Percentiles rank a stretch among this genome's conserved stretches.
phyloP scores from a whole-genome alignment of 2,329 filamentous ascomycete genomes.

The Parastagonospora avenae region DNA sequence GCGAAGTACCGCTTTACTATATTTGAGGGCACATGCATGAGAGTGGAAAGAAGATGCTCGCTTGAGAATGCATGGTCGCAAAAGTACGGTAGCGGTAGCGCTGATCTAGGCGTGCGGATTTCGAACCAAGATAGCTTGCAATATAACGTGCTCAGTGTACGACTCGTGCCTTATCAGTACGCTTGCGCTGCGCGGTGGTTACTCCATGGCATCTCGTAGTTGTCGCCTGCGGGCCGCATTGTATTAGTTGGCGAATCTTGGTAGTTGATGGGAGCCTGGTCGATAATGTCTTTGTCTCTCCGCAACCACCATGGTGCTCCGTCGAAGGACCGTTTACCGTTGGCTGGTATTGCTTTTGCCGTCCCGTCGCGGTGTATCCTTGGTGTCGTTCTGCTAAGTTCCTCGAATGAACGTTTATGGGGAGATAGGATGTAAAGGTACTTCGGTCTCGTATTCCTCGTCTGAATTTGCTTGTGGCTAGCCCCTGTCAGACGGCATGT shows the following conservation, averaged over 20 bases:
- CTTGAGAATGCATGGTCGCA: conserved; percentile 14
- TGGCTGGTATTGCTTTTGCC: conserved; percentile 25
- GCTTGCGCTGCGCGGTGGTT: conserved; percentile 19
- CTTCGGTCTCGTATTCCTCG: conserved; percentile 9
- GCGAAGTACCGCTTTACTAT: conserved; percentile 15
- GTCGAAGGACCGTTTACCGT: conserved; percentile 9
- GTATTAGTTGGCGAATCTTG: conserved; percentile 12
- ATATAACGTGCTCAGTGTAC: conserved; percentile 25
- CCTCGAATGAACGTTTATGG: conserved; percentile 19
- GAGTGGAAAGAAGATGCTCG: conserved; percentile 8
- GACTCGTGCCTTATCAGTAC: conserved; percentile 37
- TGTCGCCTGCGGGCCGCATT: conserved; percentile 8
- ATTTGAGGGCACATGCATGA: conserved; percentile 17
- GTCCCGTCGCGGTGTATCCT: conserved; percentile 11
- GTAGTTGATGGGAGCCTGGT: conserved; percentile 12
- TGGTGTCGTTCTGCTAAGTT: background rate
- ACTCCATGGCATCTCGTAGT: conserved; percentile 36
- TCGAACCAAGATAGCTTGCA: conserved; percentile 23
- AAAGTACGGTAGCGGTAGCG: conserved; percentile 20
- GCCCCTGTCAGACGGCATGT: conserved; percentile 17
- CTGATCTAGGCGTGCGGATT: conserved; percentile 27
- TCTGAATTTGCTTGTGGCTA: conserved; percentile 19
- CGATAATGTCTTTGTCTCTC: conserved; percentile 2
- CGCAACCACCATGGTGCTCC: conserved; percentile 22
- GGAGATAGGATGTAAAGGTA: conserved; percentile 14